phyloP scores from a whole-genome alignment of 2,329 filamentous ascomycete genomes.

The Periconia digitata region DNA sequence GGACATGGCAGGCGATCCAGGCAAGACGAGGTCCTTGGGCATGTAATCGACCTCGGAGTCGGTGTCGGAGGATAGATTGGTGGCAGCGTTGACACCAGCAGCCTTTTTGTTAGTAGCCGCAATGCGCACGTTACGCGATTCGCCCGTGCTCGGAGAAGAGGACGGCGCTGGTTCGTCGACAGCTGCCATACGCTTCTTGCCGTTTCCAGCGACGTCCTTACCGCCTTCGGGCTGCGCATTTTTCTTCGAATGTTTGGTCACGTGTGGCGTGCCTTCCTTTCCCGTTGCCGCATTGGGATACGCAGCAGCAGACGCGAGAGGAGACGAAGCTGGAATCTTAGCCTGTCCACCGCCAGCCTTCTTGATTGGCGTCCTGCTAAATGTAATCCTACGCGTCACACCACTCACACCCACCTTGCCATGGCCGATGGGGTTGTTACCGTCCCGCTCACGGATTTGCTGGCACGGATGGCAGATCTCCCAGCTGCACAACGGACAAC shows the following conservation, averaged over 20 bases:
- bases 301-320: too few relatives aligned
- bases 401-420: slow-evolving; percentile 19
- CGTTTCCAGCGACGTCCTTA: background rate
- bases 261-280: background rate
- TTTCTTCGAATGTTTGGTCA: background rate
- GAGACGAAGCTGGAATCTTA: too few relatives aligned
- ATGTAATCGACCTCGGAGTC: background rate
- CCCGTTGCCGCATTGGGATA: background rate
- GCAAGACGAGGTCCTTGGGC: too few relatives aligned
- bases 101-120: too few relatives aligned
- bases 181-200: background rate
- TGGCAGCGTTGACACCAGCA: too few relatives aligned
- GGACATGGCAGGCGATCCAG: too few relatives aligned
- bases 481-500: slow-evolving; percentile 38
- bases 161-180: background rate
- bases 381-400: background rate
- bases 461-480: slow-evolving; percentile 36
- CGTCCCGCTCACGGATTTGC: slow-evolving; percentile 10
- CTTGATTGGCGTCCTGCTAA: background rate
- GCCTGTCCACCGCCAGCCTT: background rate
- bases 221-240: background rate
- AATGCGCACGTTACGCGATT: too few relatives aligned
- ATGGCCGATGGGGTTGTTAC: slow-evolving; percentile 18
- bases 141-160: background rate
- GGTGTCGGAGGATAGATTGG: background rate